phyloP scores from a whole-genome alignment of 2,329 filamentous ascomycete genomes.

The Samsoniella hepiali region DNA sequence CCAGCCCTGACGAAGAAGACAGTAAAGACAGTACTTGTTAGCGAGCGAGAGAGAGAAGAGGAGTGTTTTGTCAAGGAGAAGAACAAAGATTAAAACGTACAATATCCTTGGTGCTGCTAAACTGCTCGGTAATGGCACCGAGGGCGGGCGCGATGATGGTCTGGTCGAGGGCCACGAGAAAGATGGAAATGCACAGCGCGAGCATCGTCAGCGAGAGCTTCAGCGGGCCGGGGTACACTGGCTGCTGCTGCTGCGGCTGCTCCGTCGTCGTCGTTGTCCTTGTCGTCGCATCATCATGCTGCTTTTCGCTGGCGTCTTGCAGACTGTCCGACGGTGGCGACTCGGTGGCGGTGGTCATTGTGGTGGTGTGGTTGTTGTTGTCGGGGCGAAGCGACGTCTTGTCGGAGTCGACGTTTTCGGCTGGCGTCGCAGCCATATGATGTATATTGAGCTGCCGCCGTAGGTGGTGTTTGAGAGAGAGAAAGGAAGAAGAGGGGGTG shows the following conservation, averaged over 20 bases:
- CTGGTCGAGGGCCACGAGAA: slow-evolving; percentile 50
- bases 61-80: slow-evolving; percentile 17
- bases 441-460: not conserved
- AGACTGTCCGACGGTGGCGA: not conserved
- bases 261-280: not conserved
- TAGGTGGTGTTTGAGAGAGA: no score
- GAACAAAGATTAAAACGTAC: slow-evolving; percentile 25
- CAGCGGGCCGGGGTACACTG: slow-evolving; percentile 38
- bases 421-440: slow-evolving; percentile 21
- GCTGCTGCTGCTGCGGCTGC: not conserved
- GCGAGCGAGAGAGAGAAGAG: slow-evolving; percentile 18
- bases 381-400: slow-evolving; percentile 5
- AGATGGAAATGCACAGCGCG: slow-evolving; percentile 45
- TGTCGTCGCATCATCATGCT: slow-evolving; percentile 16
- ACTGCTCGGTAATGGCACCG: slow-evolving; percentile 48
- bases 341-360: slow-evolving; percentile 8
- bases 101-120: slow-evolving; percentile 44
- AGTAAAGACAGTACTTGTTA: slow-evolving; percentile 13
- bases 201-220: slow-evolving; percentile 41
- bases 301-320: not conserved
- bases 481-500: not conserved
- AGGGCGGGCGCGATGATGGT: slow-evolving; percentile 52
- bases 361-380: slow-evolving; percentile 10
- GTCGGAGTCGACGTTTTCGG: not conserved
- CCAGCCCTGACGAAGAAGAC: slow-evolving; percentile 38